Conservation (phyloP, 352 stramenopile genomes). For the Globisporangium spinosum region DNA sequence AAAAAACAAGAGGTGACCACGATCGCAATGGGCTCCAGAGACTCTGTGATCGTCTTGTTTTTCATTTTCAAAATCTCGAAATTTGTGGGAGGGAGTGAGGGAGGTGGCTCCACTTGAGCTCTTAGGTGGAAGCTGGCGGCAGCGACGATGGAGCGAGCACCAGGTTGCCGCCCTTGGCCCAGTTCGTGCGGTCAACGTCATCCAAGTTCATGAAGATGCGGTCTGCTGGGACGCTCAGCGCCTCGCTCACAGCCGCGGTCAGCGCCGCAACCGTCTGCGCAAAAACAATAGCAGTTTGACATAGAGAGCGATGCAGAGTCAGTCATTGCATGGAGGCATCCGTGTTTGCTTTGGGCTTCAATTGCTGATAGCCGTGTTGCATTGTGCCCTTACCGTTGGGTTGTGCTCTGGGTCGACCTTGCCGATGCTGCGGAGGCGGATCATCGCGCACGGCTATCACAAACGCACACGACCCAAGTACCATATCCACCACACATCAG, state of each 20-base stretch:
- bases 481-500: not conserved
- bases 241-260: conserved; percentile 38
- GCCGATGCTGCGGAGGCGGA: conserved; percentile 46
- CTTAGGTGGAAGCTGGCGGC: not conserved
- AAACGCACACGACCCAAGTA: conserved; percentile 7
- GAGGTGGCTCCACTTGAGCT: not conserved
- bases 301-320: not conserved
- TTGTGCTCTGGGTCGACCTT: conserved; percentile 50
- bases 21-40: too few relatives aligned
- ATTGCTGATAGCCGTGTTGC: not conserved
- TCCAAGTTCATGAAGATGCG: conserved; percentile 61
- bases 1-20: too few relatives aligned
- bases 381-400: conserved; percentile 26
- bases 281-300: not conserved
- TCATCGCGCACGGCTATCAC: conserved; percentile 51
- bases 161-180: conserved; percentile 33
- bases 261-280: conserved; percentile 38
- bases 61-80: too few relatives aligned
- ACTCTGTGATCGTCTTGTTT: too few relatives aligned
- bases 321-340: not conserved
- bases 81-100: not conserved
- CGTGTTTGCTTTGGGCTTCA: not conserved
- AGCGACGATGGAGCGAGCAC: conserved; percentile 20
- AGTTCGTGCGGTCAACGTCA: conserved; percentile 46
- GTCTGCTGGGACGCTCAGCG: conserved; percentile 31